Evolutionary conservation across 192 early-diverging fungal species (phyloP).

Genomic region (Nowakowskiella sp.): DNA sequence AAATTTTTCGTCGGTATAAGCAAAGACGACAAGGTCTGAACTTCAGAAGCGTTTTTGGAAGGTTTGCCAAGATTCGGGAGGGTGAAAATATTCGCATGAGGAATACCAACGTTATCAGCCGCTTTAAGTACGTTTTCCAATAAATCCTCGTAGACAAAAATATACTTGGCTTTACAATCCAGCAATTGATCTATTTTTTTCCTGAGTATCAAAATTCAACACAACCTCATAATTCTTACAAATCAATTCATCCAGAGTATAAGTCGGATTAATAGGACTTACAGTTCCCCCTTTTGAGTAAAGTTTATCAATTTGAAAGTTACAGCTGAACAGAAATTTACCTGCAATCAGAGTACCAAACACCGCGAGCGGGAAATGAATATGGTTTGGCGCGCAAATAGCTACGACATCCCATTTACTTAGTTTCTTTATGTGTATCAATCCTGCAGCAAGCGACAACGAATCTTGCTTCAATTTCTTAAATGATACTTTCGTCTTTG

Average conservation of each 20-base stretch:
- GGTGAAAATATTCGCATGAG: constrained; percentile 9
- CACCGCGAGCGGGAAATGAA: constrained; percentile 22
- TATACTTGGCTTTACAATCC: constrained; percentile 54
- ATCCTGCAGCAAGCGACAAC: constrained; percentile 46
- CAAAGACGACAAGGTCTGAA: constrained; percentile 13
- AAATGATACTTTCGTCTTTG: too few species aligned
- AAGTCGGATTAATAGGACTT: constrained; percentile 74
- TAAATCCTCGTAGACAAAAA: constrained; percentile 44
- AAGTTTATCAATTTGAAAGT: constrained; percentile 45
- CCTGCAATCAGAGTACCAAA: constrained; percentile 1
- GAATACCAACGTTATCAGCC: constrained; percentile 21
- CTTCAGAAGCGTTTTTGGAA: constrained; percentile 13
- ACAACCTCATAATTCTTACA: constrained; percentile 10
- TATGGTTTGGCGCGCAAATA: constrained; percentile 63
- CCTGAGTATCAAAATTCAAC: background rate
- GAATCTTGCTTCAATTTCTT: too few species aligned
- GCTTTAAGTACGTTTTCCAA: constrained; percentile 21
- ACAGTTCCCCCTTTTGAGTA: constrained; percentile 32
- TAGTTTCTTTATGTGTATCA: constrained; percentile 42
- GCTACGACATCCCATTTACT: constrained; percentile 63
- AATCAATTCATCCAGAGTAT: constrained; percentile 69
- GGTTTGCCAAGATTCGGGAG: constrained; percentile 21
- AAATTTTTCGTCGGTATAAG: constrained; percentile 8
- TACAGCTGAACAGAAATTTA: background rate
- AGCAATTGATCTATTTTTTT: constrained; percentile 48